Percentiles rank a stretch among this genome's conserved stretches.
phyloP scores from a whole-genome alignment of 108 stramenopile genomes.

The Discostella stelligeroides region DNA sequence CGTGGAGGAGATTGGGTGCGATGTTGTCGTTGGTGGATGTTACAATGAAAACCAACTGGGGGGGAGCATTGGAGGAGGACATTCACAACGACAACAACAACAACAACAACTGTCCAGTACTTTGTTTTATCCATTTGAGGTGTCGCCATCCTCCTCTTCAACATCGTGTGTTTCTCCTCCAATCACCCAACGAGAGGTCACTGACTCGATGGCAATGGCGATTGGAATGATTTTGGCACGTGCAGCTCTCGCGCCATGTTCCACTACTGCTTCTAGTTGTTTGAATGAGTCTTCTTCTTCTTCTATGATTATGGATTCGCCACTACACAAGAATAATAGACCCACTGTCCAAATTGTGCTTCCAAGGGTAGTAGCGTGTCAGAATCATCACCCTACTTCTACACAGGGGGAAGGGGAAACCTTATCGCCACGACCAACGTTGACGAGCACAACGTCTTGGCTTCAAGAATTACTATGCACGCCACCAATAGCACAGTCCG shows the following conservation, averaged over 20 bases:
- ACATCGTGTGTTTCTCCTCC: not conserved
- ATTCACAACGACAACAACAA: not conserved
- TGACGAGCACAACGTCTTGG: slow-evolving; percentile 1
- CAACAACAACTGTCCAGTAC: too few species aligned
- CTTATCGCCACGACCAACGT: too few species aligned
- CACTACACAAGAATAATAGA: too few species aligned
- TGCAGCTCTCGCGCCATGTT: slow-evolving; percentile 49
- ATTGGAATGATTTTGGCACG: slow-evolving; percentile 71
- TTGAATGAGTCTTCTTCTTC: too few species aligned
- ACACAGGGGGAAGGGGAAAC: too few species aligned
- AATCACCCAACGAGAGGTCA: slow-evolving; percentile 20
- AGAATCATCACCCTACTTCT: too few species aligned
- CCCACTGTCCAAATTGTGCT: too few species aligned
- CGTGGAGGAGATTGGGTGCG: not conserved
- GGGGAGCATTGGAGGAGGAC: too few species aligned
- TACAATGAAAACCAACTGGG: not conserved
- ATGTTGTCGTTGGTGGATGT: not conserved
- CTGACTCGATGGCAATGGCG: slow-evolving; percentile 58
- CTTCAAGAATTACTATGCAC: slow-evolving; percentile 15
- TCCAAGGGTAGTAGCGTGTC: too few species aligned
- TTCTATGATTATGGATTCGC: too few species aligned
- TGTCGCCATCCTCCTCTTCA: not conserved
- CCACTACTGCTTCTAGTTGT: slow-evolving; percentile 28
- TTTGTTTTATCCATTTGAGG: slow-evolving; percentile 15
- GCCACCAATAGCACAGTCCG: not conserved